Evolutionary conservation across 495 filamentous ascomycete genomes (phyloP).

Genomic region (Chlorociboria aeruginascens): DNA sequence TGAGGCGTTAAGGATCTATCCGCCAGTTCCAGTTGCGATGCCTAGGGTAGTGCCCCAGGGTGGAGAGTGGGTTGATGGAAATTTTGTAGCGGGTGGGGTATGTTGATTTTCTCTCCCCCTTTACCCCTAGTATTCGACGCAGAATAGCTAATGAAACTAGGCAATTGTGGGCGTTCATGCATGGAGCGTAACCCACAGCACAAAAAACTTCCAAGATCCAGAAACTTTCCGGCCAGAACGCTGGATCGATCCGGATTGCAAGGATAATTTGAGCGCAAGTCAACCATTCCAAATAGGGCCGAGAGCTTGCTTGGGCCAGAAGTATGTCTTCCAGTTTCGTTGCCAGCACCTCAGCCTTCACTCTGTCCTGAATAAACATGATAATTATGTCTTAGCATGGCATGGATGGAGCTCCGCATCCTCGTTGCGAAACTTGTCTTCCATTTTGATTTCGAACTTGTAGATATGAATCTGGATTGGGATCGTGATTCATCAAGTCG

Average conservation of each 20-base stretch:
- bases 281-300: constrained; percentile 49
- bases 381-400: constrained; percentile 10
- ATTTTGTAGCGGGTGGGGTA: constrained; percentile 2
- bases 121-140: background rate
- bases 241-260: constrained; percentile 20
- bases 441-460: constrained; percentile 20
- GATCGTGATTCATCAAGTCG: constrained; percentile 11
- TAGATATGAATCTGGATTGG: constrained; percentile 19
- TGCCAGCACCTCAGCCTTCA: background rate
- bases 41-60: background rate
- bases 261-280: constrained; percentile 27
- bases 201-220: constrained; percentile 27
- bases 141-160: constrained; percentile 14
- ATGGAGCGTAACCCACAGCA: constrained; percentile 28
- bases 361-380: background rate
- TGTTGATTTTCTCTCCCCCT: background rate
- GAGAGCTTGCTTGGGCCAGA: constrained; percentile 46
- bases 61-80: constrained; percentile 1
- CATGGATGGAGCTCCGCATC: constrained; percentile 24
- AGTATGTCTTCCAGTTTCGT: constrained; percentile 9
- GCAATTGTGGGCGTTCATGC: constrained; percentile 34
- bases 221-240: constrained; percentile 11
- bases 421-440: constrained; percentile 22
- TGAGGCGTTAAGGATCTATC: background rate
- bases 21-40: background rate